Evolutionary conservation across 2,329 filamentous ascomycete genomes (phyloP).

Genomic region (Alternaria arborescens): DNA sequence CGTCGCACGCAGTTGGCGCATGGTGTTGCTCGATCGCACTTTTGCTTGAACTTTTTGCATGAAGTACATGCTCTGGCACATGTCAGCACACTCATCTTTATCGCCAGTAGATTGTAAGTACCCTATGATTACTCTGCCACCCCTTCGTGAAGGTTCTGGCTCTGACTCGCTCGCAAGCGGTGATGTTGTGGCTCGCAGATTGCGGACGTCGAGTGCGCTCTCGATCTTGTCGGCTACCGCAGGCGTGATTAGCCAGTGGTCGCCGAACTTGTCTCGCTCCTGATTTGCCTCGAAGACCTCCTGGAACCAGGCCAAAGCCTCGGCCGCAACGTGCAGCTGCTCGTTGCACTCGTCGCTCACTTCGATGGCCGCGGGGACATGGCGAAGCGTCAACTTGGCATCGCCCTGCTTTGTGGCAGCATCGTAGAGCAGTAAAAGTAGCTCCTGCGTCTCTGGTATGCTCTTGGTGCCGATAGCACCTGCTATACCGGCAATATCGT

Average conservation of each 20-base stretch:
- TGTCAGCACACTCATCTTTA: not conserved
- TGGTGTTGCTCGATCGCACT: slow-evolving; percentile 20
- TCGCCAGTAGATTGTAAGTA: not conserved
- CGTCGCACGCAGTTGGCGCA: slow-evolving; percentile 20
- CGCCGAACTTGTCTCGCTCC: slow-evolving; percentile 69
- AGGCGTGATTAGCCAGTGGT: slow-evolving; percentile 70
- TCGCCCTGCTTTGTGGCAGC: slow-evolving; percentile 51
- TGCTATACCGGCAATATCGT: slow-evolving; percentile 70
- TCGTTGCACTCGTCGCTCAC: slow-evolving; percentile 71
- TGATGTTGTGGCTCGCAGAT: slow-evolving; percentile 27
- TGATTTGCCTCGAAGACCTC: slow-evolving; percentile 67
- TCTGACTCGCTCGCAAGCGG: slow-evolving; percentile 18
- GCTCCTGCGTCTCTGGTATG: slow-evolving; percentile 75
- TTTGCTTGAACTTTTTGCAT: slow-evolving; percentile 21
- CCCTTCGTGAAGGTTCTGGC: slow-evolving; percentile 7
- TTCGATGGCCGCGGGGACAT: slow-evolving; percentile 77
- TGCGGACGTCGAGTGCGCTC: slow-evolving; percentile 25
- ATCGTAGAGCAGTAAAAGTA: slow-evolving; percentile 69
- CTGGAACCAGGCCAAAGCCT: slow-evolving; percentile 70
- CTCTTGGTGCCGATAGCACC: slow-evolving; percentile 74
- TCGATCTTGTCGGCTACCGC: slow-evolving; percentile 49
- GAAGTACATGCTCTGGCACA: slow-evolving; percentile 16
- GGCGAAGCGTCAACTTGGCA: slow-evolving; percentile 54
- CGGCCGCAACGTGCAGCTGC: slow-evolving; percentile 73
- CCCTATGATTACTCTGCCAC: slow-evolving; percentile 18